These are phyloP conservation scores for Debaryomycetaceae sp. DNA, from an alignment of 1,139 yeast genomes.

Conservation along the genomic window DNA sequence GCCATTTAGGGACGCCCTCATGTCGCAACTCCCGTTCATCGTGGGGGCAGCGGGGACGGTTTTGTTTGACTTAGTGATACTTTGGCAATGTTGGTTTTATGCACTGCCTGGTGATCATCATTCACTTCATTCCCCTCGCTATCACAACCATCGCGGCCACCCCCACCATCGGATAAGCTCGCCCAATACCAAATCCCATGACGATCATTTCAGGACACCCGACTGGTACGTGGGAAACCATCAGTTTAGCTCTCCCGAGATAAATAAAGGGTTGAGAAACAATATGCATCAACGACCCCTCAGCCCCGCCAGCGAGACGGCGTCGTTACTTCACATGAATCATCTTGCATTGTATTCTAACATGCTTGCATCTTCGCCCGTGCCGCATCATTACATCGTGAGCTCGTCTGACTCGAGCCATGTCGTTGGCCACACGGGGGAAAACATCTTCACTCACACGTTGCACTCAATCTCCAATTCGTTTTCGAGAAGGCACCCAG, in stretches of 20 bases:
- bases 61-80: constrained; percentile 28
- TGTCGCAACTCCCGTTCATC: constrained; percentile 32
- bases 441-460: constrained; percentile 14
- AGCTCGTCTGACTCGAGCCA: constrained; percentile 11
- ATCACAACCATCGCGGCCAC: constrained; percentile 3
- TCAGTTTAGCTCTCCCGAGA: no score
- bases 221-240: constrained; percentile 34
- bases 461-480: constrained; percentile 19
- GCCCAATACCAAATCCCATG: neutral
- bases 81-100: constrained; percentile 31
- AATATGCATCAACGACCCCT: no score
- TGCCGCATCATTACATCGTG: constrained; percentile 26
- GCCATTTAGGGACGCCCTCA: constrained; percentile 11
- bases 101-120: neutral
- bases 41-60: constrained; percentile 37
- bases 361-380: constrained; percentile 14
- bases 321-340: neutral
- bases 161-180: constrained; percentile 6
- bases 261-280: neutral
- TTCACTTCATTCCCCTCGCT: constrained; percentile 1
- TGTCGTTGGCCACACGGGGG: constrained; percentile 2
- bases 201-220: constrained; percentile 27
- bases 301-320: constrained; percentile 5
- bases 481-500: constrained; percentile 13
- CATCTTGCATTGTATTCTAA: constrained; percentile 3